A percentile compares a stretch with the other conserved stretches of the same genome.
Evolutionary conservation across 805 yeast genomes (phyloP).

Genomic region (Candida boidinii): DNA sequence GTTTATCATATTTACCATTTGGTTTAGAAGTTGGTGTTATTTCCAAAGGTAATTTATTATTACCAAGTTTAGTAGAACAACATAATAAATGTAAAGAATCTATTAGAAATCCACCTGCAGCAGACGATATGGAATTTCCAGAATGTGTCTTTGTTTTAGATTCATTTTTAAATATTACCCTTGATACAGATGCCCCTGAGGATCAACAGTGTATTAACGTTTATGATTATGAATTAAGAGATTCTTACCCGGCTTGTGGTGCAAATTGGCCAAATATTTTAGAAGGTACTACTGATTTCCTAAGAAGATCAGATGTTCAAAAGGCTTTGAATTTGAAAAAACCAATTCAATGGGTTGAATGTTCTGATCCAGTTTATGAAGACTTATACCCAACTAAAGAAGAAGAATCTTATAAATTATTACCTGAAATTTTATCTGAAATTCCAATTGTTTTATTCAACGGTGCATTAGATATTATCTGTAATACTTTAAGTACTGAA

Average conservation of each 20-base stretch:
- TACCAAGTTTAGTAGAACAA: slow-evolving; percentile 32
- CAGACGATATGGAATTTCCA: slow-evolving; percentile 17
- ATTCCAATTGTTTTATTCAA: slow-evolving; percentile 66
- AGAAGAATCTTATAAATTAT: slow-evolving; percentile 50
- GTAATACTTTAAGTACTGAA: slow-evolving; percentile 75
- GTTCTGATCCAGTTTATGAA: slow-evolving; percentile 51
- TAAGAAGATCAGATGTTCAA: slow-evolving; percentile 37
- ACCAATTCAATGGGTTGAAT: slow-evolving; percentile 60
- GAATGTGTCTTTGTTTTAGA: slow-evolving; percentile 35
- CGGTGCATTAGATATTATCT: slow-evolving; percentile 84
- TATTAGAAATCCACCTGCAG: slow-evolving; percentile 21
- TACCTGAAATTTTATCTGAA: slow-evolving; percentile 56
- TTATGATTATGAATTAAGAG: slow-evolving; percentile 69
- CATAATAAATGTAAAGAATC: slow-evolving; percentile 57
- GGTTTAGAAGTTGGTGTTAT: slow-evolving; percentile 52
- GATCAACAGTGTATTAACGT: slow-evolving; percentile 63
- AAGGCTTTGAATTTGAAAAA: slow-evolving; percentile 40
- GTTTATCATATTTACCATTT: slow-evolving; percentile 71
- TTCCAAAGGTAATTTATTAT: slow-evolving; percentile 26
- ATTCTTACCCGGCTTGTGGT: slow-evolving; percentile 81
- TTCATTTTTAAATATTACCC: slow-evolving; percentile 26
- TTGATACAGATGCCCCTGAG: slow-evolving; percentile 14
- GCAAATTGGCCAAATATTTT: slow-evolving; percentile 82
- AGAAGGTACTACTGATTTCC: slow-evolving; percentile 39
- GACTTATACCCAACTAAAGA: slow-evolving; percentile 44